A percentile compares a stretch with the other conserved stretches of the same genome.
phyloP scores from a whole-genome alignment of 2,329 filamentous ascomycete species.

The Trichoderma cornu-damae region DNA sequence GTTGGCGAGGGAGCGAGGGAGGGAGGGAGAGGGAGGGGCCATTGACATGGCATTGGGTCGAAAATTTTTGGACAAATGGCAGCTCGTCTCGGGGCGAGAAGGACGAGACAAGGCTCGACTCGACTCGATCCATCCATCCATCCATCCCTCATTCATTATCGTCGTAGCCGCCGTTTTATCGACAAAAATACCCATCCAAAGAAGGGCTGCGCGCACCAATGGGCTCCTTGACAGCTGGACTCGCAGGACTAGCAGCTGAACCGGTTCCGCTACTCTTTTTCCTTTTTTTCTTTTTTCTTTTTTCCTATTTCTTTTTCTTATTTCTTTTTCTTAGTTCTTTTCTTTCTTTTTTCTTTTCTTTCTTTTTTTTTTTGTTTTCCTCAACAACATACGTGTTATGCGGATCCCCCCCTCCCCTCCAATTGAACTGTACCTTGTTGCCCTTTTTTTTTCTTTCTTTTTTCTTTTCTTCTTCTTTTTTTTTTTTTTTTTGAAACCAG shows the following conservation, averaged over 20 bases:
- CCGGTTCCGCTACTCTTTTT: constrained; percentile 9
- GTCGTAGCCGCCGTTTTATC: constrained; percentile 10
- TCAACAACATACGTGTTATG: constrained; percentile 7
- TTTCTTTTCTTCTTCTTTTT: too few relatives aligned
- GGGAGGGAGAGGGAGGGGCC: too few relatives aligned
- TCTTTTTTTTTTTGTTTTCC: too few relatives aligned
- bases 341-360: too few relatives aligned
- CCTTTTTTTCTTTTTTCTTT: too few relatives aligned
- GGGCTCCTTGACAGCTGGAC: constrained; percentile 14
- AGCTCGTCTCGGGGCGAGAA: too few relatives aligned
- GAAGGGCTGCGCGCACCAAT: constrained; percentile 3
- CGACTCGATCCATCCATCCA: not conserved
- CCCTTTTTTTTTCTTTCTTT: too few relatives aligned
- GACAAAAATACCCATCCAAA: not conserved
- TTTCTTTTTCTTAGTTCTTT: too few relatives aligned
- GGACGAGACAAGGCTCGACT: not conserved
- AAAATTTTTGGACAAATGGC: not conserved
- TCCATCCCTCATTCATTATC: not conserved
- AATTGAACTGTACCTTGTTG: too few relatives aligned
- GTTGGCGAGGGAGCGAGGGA: too few relatives aligned
- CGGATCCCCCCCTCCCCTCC: constrained; percentile 1
- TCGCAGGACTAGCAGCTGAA: not conserved
- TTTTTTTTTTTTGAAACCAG: too few relatives aligned
- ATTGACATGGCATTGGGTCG: constrained; percentile 1
- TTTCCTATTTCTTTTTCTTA: too few relatives aligned